These are phyloP conservation scores for Chloris gayana DNA, from an alignment of 176 grass and related monocot species.

Conservation along the genomic window DNA sequence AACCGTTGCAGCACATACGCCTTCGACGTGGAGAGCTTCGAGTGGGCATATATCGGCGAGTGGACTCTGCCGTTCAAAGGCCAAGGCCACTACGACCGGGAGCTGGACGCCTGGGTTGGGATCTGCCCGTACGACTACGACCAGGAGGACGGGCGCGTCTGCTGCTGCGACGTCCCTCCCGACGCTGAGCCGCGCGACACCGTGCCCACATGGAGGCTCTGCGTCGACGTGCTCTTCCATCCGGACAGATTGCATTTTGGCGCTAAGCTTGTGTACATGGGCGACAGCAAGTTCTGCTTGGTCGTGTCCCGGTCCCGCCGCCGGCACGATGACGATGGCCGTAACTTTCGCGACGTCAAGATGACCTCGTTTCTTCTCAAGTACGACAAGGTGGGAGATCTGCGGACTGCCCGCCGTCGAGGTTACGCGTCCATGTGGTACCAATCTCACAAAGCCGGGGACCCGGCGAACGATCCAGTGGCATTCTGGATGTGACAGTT, in stretches of 20 bases:
- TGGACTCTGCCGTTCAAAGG: neutral
- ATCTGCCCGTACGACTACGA: neutral
- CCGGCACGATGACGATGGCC: neutral
- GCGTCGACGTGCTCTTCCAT: neutral
- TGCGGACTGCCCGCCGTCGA: neutral
- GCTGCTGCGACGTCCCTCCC: neutral
- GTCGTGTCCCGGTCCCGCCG: neutral
- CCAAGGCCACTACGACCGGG: neutral
- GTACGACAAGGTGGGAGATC: constrained; percentile 13
- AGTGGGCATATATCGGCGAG: neutral
- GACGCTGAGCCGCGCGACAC: no score
- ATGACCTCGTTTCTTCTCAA: neutral
- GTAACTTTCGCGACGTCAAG: neutral
- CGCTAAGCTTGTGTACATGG: constrained; percentile 14
- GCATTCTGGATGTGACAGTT: neutral
- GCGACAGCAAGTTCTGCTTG: neutral
- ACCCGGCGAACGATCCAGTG: neutral
- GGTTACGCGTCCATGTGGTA: neutral
- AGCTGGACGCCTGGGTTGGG: neutral
- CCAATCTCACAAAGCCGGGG: neutral
- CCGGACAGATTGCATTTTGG: neutral
- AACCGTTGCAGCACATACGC: neutral
- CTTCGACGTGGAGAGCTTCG: neutral
- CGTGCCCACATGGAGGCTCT: neutral
- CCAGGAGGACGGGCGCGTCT: neutral